Evolutionary conservation across 345 rosid species (phyloP), one percentile per base, ranked within the genome.

Genomic region (Cardiospermum halicacabum): DNA sequence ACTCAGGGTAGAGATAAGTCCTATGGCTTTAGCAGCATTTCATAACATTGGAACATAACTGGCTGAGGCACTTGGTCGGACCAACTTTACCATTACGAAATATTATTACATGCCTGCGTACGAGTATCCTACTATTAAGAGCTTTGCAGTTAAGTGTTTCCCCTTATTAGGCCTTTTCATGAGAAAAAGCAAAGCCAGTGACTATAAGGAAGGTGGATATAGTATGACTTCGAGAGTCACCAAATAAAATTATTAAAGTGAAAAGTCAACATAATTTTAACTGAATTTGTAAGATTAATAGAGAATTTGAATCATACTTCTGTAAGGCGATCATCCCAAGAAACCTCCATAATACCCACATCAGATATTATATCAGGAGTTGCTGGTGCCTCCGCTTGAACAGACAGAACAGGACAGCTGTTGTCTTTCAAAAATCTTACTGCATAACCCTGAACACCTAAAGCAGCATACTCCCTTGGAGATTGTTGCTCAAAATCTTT

Each of bases 391-490:
- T 81, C 90, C 49, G 84, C 84, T 75, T 75, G 87, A 71, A 69
- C 71, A 63, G 78, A 58, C 65, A 78, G 81, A 68, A 73, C 70
- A 66, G 76, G 65, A 68, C 81, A 72, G 68, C 72, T 74, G 81
- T 65, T 80, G 74, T 64, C 77, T 70, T 79, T 81, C 83, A 95
- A 85, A 79, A 82, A 95, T 67, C 86, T 85, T 53, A 85, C 71
- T 48, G 99, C 99, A 82, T 91, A 95, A 68, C 71, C 84, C 78
- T 58, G 77, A 80, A 95, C 75, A 15, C 81, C 71, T 69, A 24
- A 68, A 28, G 60, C 75, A 47, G 58, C 21, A 64, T 70, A 70
- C 70, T 74, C 77, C 43, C 81, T 65, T 34, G 74, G 63, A 69
- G 58, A 71, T 57, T 69, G 80, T 53, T 54, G 57, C 63, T 62